These are phyloP conservation scores for Kandelia obovata DNA, from an alignment of 345 rosid genomes.

Conservation along the genomic window DNA sequence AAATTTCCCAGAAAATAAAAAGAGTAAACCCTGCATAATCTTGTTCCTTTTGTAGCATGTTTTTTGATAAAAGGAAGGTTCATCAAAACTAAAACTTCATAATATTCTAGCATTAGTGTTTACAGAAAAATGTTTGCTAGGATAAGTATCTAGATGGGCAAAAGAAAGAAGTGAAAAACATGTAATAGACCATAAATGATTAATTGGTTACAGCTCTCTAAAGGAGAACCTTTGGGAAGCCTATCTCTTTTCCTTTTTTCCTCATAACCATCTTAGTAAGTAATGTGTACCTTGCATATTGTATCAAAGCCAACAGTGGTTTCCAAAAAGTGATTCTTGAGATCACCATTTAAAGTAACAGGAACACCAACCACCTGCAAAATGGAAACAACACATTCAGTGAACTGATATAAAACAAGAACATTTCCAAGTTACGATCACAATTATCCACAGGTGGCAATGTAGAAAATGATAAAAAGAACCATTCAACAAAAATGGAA, in stretches of 20 bases:
- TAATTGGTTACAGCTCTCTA: too few relatives aligned
- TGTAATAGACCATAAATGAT: too few relatives aligned
- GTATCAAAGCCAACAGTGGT: slow-evolving; percentile 97
- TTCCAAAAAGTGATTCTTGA: slow-evolving; percentile 94
- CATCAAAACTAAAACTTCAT: too few relatives aligned
- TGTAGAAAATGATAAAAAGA: not conserved
- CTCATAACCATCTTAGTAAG: too few relatives aligned
- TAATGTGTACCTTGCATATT: slow-evolving; percentile 68
- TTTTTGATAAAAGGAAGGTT: too few relatives aligned
- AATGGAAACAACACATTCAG: slow-evolving; percentile 9
- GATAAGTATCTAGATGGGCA: not conserved
- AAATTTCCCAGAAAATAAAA: too few relatives aligned
- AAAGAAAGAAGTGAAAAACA: not conserved
- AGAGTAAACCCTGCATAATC: too few relatives aligned
- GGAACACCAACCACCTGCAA: slow-evolving; percentile 95
- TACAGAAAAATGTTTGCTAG: not conserved
- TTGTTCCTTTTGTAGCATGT: too few relatives aligned
- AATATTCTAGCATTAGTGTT: not conserved
- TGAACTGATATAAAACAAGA: slow-evolving; percentile 2
- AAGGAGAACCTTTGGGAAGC: too few relatives aligned
- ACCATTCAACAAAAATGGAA: slow-evolving; percentile 7
- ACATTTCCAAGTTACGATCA: not conserved
- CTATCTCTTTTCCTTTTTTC: too few relatives aligned
- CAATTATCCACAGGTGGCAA: not conserved
- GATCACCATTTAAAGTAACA: slow-evolving; percentile 94